Evolutionary conservation across 768 basidiomycete genomes (phyloP).

Genomic region (Vararia minispora): DNA sequence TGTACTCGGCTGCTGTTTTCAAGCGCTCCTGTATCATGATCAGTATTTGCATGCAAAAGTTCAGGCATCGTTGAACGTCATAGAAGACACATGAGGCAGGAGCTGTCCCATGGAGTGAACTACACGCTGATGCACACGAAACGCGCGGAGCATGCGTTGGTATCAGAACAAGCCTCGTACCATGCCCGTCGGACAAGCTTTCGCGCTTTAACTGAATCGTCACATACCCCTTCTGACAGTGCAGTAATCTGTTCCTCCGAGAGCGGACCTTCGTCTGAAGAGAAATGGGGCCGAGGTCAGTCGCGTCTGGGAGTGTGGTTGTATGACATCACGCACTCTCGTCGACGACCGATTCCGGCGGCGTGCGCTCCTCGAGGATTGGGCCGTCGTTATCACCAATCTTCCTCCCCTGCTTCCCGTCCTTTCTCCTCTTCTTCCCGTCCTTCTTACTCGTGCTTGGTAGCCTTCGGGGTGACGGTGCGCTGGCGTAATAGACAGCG

Average conservation of each 20-base stretch:
- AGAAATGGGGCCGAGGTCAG: too few species aligned
- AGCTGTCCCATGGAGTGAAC: too few species aligned
- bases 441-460: conserved; percentile 17
- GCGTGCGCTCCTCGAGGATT: conserved; percentile 64
- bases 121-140: too few species aligned
- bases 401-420: conserved; percentile 35
- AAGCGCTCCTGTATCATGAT: conserved; percentile 43
- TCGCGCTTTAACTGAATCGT: background rate
- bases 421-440: conserved; percentile 39
- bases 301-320: too few species aligned
- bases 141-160: too few species aligned
- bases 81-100: too few species aligned
- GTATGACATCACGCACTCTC: conserved; percentile 17
- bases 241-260: conserved; percentile 44
- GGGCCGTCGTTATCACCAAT: conserved; percentile 55
- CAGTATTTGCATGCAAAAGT: too few species aligned
- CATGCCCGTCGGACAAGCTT: background rate
- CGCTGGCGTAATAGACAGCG: conserved; percentile 60
- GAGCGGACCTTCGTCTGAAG: conserved; percentile 30
- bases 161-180: too few species aligned
- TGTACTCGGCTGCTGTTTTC: conserved; percentile 50
- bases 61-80: too few species aligned
- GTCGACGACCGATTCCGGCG: conserved; percentile 23
- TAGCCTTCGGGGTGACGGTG: conserved; percentile 20
- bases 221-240: conserved; percentile 45